Evolutionary conservation across 345 rosid genomes (phyloP).

Genomic region (Carallia pectinifolia): DNA sequence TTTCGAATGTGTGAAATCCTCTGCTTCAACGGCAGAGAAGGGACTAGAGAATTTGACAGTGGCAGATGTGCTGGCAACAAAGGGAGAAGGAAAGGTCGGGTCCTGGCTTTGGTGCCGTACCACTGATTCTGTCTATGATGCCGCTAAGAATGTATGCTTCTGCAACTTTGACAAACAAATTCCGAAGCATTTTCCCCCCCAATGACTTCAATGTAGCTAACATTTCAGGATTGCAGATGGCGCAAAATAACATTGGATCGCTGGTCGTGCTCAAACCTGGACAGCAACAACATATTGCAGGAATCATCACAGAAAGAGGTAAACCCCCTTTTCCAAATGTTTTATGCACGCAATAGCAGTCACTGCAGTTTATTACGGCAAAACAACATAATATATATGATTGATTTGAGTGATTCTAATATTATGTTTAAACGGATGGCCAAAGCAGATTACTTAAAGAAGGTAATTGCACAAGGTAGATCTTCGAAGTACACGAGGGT

Average conservation of each 20-base stretch:
- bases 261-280: slow-evolving; percentile 84
- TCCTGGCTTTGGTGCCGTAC: slow-evolving; percentile 67
- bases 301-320: slow-evolving; percentile 94
- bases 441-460: slow-evolving; percentile 66
- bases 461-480: slow-evolving; percentile 66
- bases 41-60: slow-evolving; percentile 79
- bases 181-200: background rate
- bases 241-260: slow-evolving; percentile 79
- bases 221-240: slow-evolving; percentile 55
- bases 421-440: slow-evolving; percentile 19
- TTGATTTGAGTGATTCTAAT: background rate
- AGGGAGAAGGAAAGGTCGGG: slow-evolving; percentile 50
- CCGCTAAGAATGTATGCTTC: slow-evolving; percentile 62
- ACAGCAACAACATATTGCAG: slow-evolving; percentile 61
- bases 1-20: slow-evolving; percentile 30
- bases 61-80: slow-evolving; percentile 65
- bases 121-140: slow-evolving; percentile 68
- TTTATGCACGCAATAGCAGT: too few relatives aligned
- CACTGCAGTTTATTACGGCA: too few relatives aligned
- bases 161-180: slow-evolving; percentile 2
- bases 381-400: background rate
- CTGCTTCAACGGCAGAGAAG: slow-evolving; percentile 43
- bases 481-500: slow-evolving; percentile 66
- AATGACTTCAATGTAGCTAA: background rate
- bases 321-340: background rate